These are phyloP conservation scores for Saussurea involucrata DNA, from an alignment of 129 eudicot genomes.

Conservation along the genomic window DNA sequence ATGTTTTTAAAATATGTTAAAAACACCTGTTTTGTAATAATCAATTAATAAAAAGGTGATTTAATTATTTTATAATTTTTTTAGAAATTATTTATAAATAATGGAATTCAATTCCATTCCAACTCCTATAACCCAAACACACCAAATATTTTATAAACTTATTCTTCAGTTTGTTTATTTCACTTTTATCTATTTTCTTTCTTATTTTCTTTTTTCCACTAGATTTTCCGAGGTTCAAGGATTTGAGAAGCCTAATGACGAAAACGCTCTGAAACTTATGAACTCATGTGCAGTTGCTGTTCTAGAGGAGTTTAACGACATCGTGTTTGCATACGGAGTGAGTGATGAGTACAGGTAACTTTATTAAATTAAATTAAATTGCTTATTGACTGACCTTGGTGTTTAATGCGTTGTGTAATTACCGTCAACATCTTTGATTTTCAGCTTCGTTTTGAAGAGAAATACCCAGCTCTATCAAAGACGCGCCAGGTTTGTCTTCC, in stretches of 20 bases:
- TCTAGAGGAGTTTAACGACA: slow-evolving; percentile 60
- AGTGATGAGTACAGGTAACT: slow-evolving; percentile 93
- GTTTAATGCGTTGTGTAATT: background rate
- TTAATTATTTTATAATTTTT: background rate
- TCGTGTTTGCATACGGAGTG: slow-evolving; percentile 82
- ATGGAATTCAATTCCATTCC: background rate
- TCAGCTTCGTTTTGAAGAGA: slow-evolving; percentile 77
- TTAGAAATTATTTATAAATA: background rate
- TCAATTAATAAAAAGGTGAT: background rate
- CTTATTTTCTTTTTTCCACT: slow-evolving; percentile 16
- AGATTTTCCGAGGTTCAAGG: slow-evolving; percentile 87
- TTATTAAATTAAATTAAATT: background rate
- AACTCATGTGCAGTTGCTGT: slow-evolving; percentile 84
- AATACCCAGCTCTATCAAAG: slow-evolving; percentile 67
- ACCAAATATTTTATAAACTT: background rate
- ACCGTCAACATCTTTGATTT: background rate
- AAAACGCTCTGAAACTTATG: slow-evolving; percentile 87
- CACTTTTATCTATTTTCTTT: background rate
- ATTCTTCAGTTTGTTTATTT: background rate
- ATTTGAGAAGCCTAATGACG: slow-evolving; percentile 94
- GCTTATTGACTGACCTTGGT: background rate
- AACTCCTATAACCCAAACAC: background rate
- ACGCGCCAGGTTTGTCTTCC: slow-evolving; percentile 55
- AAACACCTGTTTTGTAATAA: background rate
- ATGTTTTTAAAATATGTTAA: background rate